Conservation (phyloP, 495 filamentous ascomycete genomes). For the Neurospora sp. region DNA sequence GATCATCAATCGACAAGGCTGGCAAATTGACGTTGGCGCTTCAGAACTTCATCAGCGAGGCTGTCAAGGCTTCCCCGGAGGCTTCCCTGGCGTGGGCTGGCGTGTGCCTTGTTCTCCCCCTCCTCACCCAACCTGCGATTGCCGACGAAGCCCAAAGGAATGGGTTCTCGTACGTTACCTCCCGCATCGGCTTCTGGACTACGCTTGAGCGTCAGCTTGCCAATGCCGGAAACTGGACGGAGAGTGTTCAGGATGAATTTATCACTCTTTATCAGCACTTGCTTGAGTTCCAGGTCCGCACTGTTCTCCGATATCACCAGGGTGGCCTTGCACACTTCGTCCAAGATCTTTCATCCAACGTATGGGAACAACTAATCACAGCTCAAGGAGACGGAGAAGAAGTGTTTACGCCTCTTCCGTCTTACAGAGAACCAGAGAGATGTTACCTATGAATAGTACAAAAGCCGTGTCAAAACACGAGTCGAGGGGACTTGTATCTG, state of each 20-base stretch:
- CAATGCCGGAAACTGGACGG: neutral
- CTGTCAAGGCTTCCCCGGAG: conserved; percentile 12
- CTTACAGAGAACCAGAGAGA: neutral
- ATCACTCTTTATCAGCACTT: neutral
- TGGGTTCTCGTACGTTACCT: conserved; percentile 17
- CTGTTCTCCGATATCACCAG: neutral
- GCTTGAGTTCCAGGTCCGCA: neutral
- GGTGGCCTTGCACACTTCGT: neutral
- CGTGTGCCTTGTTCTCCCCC: conserved; percentile 14
- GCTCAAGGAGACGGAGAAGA: neutral
- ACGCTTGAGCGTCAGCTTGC: conserved; percentile 5
- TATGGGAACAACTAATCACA: neutral
- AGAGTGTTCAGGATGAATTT: neutral
- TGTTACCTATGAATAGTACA: neutral
- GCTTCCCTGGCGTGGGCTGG: conserved; percentile 18
- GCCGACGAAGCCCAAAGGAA: conserved; percentile 11
- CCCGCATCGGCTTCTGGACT: conserved; percentile 14
- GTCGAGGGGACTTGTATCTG: neutral
- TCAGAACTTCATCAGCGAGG: conserved; percentile 11
- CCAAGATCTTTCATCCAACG: neutral
- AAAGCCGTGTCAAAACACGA: neutral
- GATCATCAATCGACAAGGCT: conserved; percentile 3
- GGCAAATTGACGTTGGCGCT: conserved; percentile 1
- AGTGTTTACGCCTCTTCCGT: neutral
- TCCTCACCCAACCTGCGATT: conserved; percentile 14